A percentile compares a stretch with the other conserved stretches of the same genome.
phyloP scores from a whole-genome alignment of 2,329 filamentous ascomycete species.

The Phaeosphaeriaceae sp. region DNA sequence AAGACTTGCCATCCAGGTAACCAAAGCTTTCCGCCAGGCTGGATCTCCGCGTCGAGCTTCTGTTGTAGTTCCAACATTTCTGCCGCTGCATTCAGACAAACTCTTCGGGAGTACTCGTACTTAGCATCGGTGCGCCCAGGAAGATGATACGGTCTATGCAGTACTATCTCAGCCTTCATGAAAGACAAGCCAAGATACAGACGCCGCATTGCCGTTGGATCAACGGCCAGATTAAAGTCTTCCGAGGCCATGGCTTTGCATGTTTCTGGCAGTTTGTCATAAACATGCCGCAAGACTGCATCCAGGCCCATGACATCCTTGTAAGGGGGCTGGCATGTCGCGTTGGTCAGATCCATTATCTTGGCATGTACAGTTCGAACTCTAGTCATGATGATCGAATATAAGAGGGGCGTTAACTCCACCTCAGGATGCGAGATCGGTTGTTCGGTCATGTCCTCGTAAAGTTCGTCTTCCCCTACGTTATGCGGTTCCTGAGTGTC shows the following conservation, averaged over 20 bases:
- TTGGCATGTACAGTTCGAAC: constrained; percentile 32
- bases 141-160: constrained; percentile 48
- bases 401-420: constrained; percentile 35
- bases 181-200: constrained; percentile 42
- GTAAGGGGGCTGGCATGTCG: constrained; percentile 34
- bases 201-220: constrained; percentile 29
- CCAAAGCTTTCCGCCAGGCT: constrained; percentile 47
- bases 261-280: constrained; percentile 27
- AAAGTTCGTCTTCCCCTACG: constrained; percentile 50
- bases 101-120: constrained; percentile 51
- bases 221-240: constrained; percentile 16
- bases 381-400: constrained; percentile 33
- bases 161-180: constrained; percentile 41
- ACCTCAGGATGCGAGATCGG: constrained; percentile 37
- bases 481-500: constrained; percentile 52
- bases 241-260: constrained; percentile 19
- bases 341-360: constrained; percentile 38
- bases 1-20: constrained; percentile 40
- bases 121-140: constrained; percentile 43
- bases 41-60: constrained; percentile 51
- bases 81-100: constrained; percentile 55
- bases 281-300: constrained; percentile 26
- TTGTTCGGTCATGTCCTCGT: constrained; percentile 43
- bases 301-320: constrained; percentile 38
- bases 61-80: constrained; percentile 54